Base-by-base conservation (phyloP, 2,329 filamentous ascomycete species). In the Periconia sp. region DNA sequence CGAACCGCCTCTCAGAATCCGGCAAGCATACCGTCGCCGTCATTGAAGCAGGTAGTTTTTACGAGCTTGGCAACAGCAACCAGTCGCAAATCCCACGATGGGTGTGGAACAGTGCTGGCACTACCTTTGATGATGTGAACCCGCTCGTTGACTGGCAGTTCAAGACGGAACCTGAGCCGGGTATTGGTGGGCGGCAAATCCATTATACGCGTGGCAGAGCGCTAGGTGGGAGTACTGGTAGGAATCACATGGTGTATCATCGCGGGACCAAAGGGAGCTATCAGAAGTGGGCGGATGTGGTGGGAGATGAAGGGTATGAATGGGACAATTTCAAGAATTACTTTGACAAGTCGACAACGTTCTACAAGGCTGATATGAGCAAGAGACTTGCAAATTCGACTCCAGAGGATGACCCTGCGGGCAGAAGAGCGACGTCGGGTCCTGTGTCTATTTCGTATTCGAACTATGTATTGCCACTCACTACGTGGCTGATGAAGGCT, bases 41-140 rank as follows among this genome's bases (percentile, higher is more conserved):
- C n/a, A 47, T 65, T 24, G 59, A 65, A 50, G 60, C 62, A 2
- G 62, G 63, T 1, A 32, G 18, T 10, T 66, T 63, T 40, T 64
- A 63, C 35, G 56, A 66, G 30, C 22, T 60, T n/a, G 25, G 13
- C 29, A 60, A 61, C 33, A 51, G 54, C 4, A 62, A 62, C 30
- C 28, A 34, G 6, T 54, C 47, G n/a, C 41, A 53, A 22, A 51
- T 65, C 11, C 61, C 60, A 2, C 40, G 37, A 2, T 53, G 41
- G 16, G 48, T 40, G 5, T 49, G 29, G 29, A 34, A 40, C 13
- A 54, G 43, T n/a, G 45, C 46, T 2, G 52, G 52, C 23, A 24
- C 26, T 4, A 43, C n/a, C 17, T 39, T 46, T 7, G 22, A 21
- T n/a, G 56, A 64, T 35, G 50, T 35, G 23, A 53, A 64, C 30